Evolutionary conservation across 106 monocot species (phyloP), one percentile per base, ranked within the genome.

Genomic region (Dioscorea dumetorum): DNA sequence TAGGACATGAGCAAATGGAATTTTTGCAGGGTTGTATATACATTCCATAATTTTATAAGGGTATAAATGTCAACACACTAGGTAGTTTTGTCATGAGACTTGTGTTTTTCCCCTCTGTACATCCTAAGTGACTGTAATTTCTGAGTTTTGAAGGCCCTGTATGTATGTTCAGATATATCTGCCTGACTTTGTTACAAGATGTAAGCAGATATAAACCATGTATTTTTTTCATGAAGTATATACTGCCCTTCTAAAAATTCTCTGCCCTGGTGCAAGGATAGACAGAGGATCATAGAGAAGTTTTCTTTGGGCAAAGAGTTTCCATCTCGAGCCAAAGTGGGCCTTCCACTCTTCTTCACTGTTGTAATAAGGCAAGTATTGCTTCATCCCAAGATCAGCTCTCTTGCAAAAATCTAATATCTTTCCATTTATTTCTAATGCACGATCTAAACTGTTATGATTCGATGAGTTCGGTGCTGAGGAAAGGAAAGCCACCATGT

Each of bases 211-310:
- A 63, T 41, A 41, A 41, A 10, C 41, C 6, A 41, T 41, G 41
- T 41, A 8, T 49, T 58, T 19, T 52, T 19, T 31, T 20, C 69
- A 71, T 58, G 31, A 13, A 6, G 66, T 13, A 1, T 58, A 58
- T 69, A 18, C 16, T 8, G 24, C 65, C 59, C 22, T 99, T 20
- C 83, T 76, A 63, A 99, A 99, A 51, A 99, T 93, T 68, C 77
- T 85, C 48, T 93, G 99, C 57, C 93, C 99, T 14, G 99, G 99
- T 6, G 99, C 90, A 34, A 99, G 87, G 57, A 99, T 87, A 49
- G 79, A 79, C 53, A 99, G 64, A 49, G 93, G 99, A 73, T 99
- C 99, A 67, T 90, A 99, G 4, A 24, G 33, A 48, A n/a, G 62
- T 66, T 99, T 99, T 53, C 85, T 85, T 50, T 59, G 78, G 20